These are phyloP conservation scores for Austroboletus rostrupii DNA, from an alignment of 1,284 basidiomycete genomes.

Conservation along the genomic window DNA sequence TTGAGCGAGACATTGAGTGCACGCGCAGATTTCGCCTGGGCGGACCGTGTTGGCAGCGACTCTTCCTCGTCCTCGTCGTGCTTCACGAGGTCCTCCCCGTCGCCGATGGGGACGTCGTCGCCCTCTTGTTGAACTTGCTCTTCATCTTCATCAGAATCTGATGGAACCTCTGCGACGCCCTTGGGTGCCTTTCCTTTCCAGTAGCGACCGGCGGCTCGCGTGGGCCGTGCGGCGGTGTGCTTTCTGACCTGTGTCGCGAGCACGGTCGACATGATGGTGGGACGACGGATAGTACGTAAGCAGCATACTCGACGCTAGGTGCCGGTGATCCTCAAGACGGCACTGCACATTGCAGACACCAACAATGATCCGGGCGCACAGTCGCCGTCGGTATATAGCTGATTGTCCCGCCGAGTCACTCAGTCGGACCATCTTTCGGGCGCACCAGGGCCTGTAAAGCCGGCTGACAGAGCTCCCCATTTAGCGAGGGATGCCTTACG, in stretches of 20 bases:
- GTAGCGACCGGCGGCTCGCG: constrained; percentile 72
- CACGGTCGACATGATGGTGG: constrained; percentile 28
- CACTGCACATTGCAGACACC: too few species aligned
- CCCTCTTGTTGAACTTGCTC: constrained; percentile 48
- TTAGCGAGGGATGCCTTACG: too few species aligned
- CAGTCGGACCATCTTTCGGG: too few species aligned
- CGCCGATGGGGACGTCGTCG: constrained; percentile 57
- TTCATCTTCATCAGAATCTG: constrained; percentile 64
- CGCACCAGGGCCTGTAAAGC: too few species aligned
- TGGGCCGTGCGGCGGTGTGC: constrained; percentile 65
- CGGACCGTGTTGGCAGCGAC: constrained; percentile 33
- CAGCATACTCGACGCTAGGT: not conserved
- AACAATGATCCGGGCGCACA: too few species aligned
- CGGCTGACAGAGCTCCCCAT: too few species aligned
- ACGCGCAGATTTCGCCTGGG: constrained; percentile 36
- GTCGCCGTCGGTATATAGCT: too few species aligned
- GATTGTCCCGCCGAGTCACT: too few species aligned
- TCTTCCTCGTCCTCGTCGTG: constrained; percentile 46
- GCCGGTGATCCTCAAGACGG: too few species aligned
- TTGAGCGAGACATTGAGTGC: constrained; percentile 68
- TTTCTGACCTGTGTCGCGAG: constrained; percentile 45
- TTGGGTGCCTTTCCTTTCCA: constrained; percentile 84
- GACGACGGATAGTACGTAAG: constrained; percentile 8
- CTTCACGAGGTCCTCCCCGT: constrained; percentile 45
- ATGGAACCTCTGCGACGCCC: constrained; percentile 53